Evolutionary conservation across 768 basidiomycete genomes (phyloP).

Genomic region (Asterophora lycoperdoides): DNA sequence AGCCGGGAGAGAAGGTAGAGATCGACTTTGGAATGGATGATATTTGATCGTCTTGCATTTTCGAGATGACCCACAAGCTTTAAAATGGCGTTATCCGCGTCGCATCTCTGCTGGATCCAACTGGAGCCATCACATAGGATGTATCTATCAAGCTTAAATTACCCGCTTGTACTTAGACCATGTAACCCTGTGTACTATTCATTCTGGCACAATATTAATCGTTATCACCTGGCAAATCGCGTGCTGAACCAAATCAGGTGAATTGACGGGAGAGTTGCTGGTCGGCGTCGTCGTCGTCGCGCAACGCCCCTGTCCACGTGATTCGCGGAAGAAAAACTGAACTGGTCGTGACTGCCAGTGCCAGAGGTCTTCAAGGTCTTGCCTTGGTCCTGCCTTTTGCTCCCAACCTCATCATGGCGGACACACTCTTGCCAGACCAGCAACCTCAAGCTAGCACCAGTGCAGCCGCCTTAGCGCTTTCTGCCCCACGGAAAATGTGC

Average conservation of each 20-base stretch:
- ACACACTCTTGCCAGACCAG: slow-evolving; percentile 4
- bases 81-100: not conserved
- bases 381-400: too few species aligned
- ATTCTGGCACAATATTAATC: too few species aligned
- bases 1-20: slow-evolving; percentile 97
- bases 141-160: slow-evolving; percentile 2
- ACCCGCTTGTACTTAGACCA: not conserved
- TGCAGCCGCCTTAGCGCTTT: not conserved
- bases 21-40: slow-evolving; percentile 89
- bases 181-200: slow-evolving; percentile 1
- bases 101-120: not conserved
- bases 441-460: slow-evolving; percentile 15
- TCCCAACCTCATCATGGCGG: slow-evolving; percentile 8
- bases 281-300: too few species aligned
- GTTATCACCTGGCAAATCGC: too few species aligned
- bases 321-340: too few species aligned
- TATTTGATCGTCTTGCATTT: slow-evolving; percentile 42
- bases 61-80: not conserved
- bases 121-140: not conserved
- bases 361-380: too few species aligned
- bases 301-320: too few species aligned
- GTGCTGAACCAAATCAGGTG: too few species aligned
- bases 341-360: too few species aligned
- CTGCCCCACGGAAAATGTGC: slow-evolving; percentile 35
- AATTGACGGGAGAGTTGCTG: too few species aligned